Evolutionary conservation across 352 stramenopile species (phyloP).

Genomic region (Globisporangium sylvaticum): DNA sequence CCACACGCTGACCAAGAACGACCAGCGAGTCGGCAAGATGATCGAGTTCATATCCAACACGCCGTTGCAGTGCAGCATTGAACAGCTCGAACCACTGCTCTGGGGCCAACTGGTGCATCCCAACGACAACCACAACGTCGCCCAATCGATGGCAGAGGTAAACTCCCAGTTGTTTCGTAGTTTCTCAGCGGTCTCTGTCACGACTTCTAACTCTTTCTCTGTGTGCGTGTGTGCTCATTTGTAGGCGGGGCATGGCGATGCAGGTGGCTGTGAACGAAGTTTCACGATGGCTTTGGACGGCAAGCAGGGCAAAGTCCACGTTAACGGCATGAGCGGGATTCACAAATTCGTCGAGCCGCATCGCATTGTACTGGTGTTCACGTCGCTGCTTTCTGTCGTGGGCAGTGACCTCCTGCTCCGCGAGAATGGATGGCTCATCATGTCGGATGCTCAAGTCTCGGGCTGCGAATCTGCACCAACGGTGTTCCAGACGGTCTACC

Average conservation of each 20-base stretch:
- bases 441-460: not conserved
- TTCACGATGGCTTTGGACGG: not conserved
- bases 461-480: not conserved
- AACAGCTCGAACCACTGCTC: not conserved
- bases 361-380: slow-evolving; percentile 3
- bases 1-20: not conserved
- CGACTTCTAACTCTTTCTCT: not conserved
- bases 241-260: not conserved
- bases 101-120: not conserved
- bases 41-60: slow-evolving; percentile 12
- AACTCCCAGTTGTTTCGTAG: not conserved
- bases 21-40: slow-evolving; percentile 1
- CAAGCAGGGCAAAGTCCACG: not conserved
- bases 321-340: not conserved
- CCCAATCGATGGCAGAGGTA: not conserved
- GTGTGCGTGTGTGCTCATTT: not conserved
- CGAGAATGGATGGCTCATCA: slow-evolving; percentile 12
- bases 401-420: slow-evolving; percentile 6
- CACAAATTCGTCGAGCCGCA: slow-evolving; percentile 6
- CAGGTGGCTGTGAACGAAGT: not conserved
- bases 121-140: not conserved
- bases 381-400: not conserved
- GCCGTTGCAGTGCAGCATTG: not conserved
- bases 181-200: not conserved
- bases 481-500: slow-evolving; percentile 9